phyloP scores from a whole-genome alignment of 2,329 filamentous ascomycete genomes.

The Tolypocladium amazonense region DNA sequence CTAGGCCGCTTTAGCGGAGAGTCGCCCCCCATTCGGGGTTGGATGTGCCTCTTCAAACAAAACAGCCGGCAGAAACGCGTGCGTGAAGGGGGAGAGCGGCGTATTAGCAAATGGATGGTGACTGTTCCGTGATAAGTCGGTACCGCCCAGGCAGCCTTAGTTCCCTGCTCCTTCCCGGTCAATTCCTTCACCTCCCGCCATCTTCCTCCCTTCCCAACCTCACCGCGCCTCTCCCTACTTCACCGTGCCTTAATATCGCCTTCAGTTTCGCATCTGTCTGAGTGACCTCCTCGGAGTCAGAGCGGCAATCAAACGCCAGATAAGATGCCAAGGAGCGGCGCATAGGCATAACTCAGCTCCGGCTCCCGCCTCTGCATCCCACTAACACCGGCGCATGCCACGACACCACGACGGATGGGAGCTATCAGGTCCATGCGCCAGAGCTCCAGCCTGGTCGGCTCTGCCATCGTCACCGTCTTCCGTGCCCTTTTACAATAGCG shows the following conservation, averaged over 20 bases:
- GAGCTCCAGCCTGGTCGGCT: not conserved
- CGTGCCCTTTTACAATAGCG: not conserved
- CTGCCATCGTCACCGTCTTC: not conserved
- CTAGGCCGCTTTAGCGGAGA: not conserved
- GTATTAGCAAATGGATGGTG: not conserved
- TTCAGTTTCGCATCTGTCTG: not conserved
- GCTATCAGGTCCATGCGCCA: not conserved
- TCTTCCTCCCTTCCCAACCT: not conserved
- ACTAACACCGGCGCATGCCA: not conserved
- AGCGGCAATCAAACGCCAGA: not conserved
- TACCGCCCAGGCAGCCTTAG: not conserved
- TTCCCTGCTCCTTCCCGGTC: not conserved
- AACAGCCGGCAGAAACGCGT: not conserved
- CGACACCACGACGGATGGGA: not conserved
- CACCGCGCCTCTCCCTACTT: no score
- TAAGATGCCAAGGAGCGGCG: not conserved
- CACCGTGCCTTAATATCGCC: not conserved
- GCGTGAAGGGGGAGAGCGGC: not conserved
- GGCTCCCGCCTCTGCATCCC: not conserved
- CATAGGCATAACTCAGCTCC: not conserved
- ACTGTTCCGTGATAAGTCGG: not conserved
- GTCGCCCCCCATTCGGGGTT: not conserved
- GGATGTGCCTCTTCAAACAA: not conserved
- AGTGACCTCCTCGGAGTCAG: not conserved
- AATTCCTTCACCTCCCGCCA: not conserved